Conservation (phyloP, 306 rosid genomes). For the Clitoria ternatea region DNA sequence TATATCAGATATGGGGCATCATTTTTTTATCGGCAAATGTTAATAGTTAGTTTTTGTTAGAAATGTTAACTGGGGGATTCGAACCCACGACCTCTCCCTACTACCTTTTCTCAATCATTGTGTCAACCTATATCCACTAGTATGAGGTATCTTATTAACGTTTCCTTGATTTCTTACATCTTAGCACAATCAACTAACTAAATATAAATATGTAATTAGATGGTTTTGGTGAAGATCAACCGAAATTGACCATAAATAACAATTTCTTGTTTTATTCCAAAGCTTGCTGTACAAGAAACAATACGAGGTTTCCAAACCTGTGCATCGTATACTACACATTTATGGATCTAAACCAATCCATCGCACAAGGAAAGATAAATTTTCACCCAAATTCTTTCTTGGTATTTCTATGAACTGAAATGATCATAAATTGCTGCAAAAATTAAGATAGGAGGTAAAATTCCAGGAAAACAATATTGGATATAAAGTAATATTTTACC, state of each 20-base stretch:
- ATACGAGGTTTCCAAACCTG: not conserved
- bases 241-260: not conserved
- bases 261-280: not conserved
- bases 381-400: not conserved
- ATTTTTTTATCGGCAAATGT: too few species aligned
- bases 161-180: not conserved
- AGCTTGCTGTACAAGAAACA: not conserved
- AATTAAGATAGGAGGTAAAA: not conserved
- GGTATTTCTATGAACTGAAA: not conserved
- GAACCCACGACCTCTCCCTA: too few species aligned
- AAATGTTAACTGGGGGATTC: too few species aligned
- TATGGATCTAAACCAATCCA: conserved; percentile 10
- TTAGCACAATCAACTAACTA: not conserved
- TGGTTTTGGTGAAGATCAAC: conserved; percentile 1
- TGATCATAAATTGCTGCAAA: not conserved
- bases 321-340: not conserved
- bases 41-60: too few species aligned
- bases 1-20: too few species aligned
- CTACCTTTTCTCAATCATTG: too few species aligned
- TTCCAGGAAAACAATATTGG: not conserved
- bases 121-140: too few species aligned
- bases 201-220: not conserved
- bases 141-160: not conserved
- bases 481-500: not conserved
- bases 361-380: not conserved